Base-by-base conservation (phyloP, 2,329 filamentous ascomycete species). In the Myotisia sp. region DNA sequence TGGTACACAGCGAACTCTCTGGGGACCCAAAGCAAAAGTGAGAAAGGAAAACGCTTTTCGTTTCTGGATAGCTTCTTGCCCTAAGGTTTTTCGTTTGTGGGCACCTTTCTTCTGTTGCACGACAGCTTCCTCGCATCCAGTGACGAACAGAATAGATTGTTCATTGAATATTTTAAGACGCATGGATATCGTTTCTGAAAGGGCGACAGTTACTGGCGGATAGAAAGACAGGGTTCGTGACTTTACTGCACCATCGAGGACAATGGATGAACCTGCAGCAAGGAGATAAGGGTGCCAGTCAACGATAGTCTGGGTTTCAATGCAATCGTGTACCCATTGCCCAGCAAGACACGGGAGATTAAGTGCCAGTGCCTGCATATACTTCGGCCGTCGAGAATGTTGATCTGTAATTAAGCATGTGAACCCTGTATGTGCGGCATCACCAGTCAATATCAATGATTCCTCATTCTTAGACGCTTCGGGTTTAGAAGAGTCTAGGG, bases 291-390 rank as follows among this genome's bases (percentile, higher is more conserved):
- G 71, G 5, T 69, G 62, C 80, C 86, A 94, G 33, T 80, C 71
- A 0, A 92, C 58, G 0, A 87, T 56, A 5, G 59, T 51, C 4
- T 65, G 63, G 20, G 71, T 71, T 1, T 65, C 55, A 3, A 87
- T 55, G 41, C 82, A 93, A 32, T 79, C 70, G 17, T 71, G 67
- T 30, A 92, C 63, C 87, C 90, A 98, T 36, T 77, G 76, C 4
- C 75, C 70, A 4, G 83, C 79, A 2, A 98, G 65, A 48, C 86
- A 93, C 0, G 90, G 90, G 0, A 98, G 59, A 1, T 83, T 84
- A 1, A 98, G 70, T 0, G 90, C 86, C 2, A 98, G 70, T 0
- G 90, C 90, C 58, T 95, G 86, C 67, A 95, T 81, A 54, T 90
- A 94, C 53, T 95, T 98, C 32, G 76, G 72, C 42, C 84, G 85